These are phyloP conservation scores for Tetradesmus obliquus DNA, from an alignment of 139 green algal species.

Conservation along the genomic window DNA sequence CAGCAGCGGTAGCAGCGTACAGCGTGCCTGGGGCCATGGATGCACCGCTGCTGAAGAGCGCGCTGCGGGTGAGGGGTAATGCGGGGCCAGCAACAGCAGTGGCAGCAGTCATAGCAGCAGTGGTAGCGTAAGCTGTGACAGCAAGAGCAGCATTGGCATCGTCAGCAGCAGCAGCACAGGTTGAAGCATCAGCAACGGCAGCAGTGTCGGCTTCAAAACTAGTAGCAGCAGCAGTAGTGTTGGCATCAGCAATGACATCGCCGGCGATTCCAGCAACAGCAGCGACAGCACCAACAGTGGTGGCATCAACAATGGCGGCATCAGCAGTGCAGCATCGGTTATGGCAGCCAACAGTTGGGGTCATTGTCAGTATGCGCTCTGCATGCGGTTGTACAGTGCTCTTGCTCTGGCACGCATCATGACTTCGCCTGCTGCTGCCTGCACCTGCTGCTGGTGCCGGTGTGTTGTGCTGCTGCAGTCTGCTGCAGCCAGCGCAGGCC, in stretches of 20 bases:
- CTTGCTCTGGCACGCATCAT: too few relatives aligned
- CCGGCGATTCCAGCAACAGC: too few relatives aligned
- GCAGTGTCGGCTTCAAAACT: too few relatives aligned
- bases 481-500: conserved; percentile 63
- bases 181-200: too few relatives aligned
- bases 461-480: conserved; percentile 7
- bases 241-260: background rate
- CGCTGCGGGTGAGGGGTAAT: background rate
- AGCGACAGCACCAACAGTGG: too few relatives aligned
- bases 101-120: too few relatives aligned
- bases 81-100: background rate
- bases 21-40: too few relatives aligned
- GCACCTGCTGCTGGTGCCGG: background rate
- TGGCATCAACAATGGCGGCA: background rate
- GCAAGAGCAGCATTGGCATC: background rate
- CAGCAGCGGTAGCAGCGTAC: too few relatives aligned
- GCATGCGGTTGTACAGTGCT: background rate
- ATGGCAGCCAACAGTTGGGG: background rate
- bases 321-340: background rate
- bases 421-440: background rate
- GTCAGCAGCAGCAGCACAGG: too few relatives aligned
- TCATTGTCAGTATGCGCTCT: background rate
- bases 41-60: background rate
- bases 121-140: background rate
- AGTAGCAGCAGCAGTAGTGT: background rate